These are phyloP conservation scores for Aspergillus coremiiformis DNA, from an alignment of 495 filamentous ascomycete genomes.

Conservation along the genomic window DNA sequence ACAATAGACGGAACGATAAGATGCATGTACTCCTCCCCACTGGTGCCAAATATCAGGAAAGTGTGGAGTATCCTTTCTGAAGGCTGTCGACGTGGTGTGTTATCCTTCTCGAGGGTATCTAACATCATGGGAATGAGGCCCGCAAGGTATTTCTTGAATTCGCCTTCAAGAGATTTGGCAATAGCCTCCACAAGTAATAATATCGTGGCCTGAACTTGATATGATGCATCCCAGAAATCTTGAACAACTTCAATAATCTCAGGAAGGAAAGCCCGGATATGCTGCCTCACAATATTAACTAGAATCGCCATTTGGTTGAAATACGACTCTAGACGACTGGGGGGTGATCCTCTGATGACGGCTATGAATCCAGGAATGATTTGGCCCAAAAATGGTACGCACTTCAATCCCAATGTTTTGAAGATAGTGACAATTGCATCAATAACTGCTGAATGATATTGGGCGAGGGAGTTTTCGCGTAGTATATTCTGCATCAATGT, in stretches of 20 bases:
- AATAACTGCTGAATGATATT: slow-evolving; percentile 92
- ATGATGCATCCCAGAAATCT: slow-evolving; percentile 74
- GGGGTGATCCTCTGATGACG: slow-evolving; percentile 71
- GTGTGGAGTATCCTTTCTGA: slow-evolving; percentile 90
- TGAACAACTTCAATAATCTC: slow-evolving; percentile 76
- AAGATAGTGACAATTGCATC: slow-evolving; percentile 99
- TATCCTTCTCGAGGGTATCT: slow-evolving; percentile 80
- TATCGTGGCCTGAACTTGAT: slow-evolving; percentile 80
- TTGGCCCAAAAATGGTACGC: slow-evolving; percentile 83
- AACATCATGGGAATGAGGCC: slow-evolving; percentile 86
- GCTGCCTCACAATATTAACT: slow-evolving; percentile 90
- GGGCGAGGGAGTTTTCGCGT: slow-evolving; percentile 75
- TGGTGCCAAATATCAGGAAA: slow-evolving; percentile 92
- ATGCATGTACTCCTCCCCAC: slow-evolving; percentile 97
- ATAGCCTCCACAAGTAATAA: slow-evolving; percentile 87
- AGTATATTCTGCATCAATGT: slow-evolving; percentile 80
- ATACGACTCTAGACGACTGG: slow-evolving; percentile 76
- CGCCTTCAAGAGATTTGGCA: slow-evolving; percentile 85
- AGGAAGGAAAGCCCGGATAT: slow-evolving; percentile 82
- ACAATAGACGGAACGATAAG: slow-evolving; percentile 96
- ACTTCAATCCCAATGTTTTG: slow-evolving; percentile 88
- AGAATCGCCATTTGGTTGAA: slow-evolving; percentile 93
- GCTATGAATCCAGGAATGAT: slow-evolving; percentile 89
- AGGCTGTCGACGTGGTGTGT: slow-evolving; percentile 60
- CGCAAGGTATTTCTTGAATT: slow-evolving; percentile 94